Percentiles rank a stretch among this genome's conserved stretches.
These are phyloP conservation scores for Iberis pinnata DNA, from an alignment of 345 rosid genomes.

Conservation along the genomic window DNA sequence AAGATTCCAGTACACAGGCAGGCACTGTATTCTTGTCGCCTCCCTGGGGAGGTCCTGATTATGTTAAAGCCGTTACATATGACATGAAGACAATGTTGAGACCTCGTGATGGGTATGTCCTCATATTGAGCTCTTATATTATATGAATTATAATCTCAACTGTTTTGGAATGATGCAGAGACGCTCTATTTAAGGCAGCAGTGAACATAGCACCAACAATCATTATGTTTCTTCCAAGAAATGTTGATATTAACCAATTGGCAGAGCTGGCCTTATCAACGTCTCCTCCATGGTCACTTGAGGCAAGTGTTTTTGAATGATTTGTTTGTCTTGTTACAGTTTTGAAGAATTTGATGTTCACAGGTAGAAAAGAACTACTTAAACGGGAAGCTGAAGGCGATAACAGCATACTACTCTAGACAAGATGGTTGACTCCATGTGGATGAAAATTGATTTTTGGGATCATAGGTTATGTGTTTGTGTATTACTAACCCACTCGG, in stretches of 20 bases:
- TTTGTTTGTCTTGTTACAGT: too few species aligned
- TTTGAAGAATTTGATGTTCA: too few species aligned
- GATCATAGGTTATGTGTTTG: neutral
- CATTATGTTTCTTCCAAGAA: constrained; percentile 88
- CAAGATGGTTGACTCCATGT: constrained; percentile 13
- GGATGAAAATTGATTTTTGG: neutral
- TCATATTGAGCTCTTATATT: too few species aligned
- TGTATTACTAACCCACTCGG: neutral
- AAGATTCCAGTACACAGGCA: constrained; percentile 39
- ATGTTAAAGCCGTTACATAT: constrained; percentile 52
- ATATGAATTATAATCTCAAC: neutral
- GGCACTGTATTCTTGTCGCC: constrained; percentile 81
- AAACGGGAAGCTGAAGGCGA: constrained; percentile 79
- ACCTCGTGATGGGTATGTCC: constrained; percentile 76
- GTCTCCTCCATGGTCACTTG: constrained; percentile 59
- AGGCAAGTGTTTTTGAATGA: constrained; percentile 44
- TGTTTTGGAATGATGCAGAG: constrained; percentile 40
- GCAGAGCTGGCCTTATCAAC: constrained; percentile 67
- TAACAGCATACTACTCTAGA: constrained; percentile 78
- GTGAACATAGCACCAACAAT: constrained; percentile 53
- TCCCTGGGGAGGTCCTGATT: constrained; percentile 98
- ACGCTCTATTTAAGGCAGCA: constrained; percentile 52
- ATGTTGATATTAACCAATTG: constrained; percentile 67
- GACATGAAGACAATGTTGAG: constrained; percentile 74
- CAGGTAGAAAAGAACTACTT: constrained; percentile 84